Percentiles rank a stretch among this genome's conserved stretches.
Conservation (phyloP, 2,329 filamentous ascomycete genomes). For the Penicillium thymicola region DNA sequence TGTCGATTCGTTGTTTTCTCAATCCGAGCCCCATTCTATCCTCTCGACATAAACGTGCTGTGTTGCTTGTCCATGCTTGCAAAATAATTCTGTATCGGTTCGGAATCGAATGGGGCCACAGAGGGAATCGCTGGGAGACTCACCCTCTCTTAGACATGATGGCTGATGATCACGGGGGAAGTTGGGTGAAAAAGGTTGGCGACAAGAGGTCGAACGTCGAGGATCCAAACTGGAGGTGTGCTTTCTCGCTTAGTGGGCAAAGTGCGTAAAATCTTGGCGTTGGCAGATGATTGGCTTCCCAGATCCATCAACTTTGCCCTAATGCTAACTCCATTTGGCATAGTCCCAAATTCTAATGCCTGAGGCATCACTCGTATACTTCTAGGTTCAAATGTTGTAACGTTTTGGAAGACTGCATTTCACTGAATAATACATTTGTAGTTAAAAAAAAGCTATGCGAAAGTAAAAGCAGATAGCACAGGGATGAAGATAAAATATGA, state of each 20-base stretch:
- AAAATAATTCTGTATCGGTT: slow-evolving; percentile 12
- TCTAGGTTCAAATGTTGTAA: background rate
- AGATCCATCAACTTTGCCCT: slow-evolving; percentile 31
- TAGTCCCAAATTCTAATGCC: background rate
- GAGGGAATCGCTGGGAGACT: slow-evolving; percentile 27
- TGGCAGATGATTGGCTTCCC: slow-evolving; percentile 23
- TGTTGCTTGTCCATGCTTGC: slow-evolving; percentile 5
- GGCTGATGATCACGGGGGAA: slow-evolving; percentile 41
- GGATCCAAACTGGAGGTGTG: slow-evolving; percentile 26
- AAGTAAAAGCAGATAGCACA: slow-evolving; percentile 6
- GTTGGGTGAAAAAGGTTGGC: slow-evolving; percentile 36
- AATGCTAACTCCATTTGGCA: slow-evolving; percentile 32
- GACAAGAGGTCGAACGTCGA: slow-evolving; percentile 31
- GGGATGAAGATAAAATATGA: slow-evolving; percentile 2
- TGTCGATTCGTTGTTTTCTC: slow-evolving; percentile 6
- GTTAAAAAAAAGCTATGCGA: background rate
- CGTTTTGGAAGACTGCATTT: background rate
- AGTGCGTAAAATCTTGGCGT: slow-evolving; percentile 44
- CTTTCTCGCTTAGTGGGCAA: slow-evolving; percentile 47
- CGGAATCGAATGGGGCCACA: slow-evolving; percentile 14
- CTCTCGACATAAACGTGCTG: slow-evolving; percentile 7
- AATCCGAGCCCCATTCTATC: slow-evolving; percentile 6
- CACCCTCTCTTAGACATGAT: slow-evolving; percentile 54
- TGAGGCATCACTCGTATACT: slow-evolving; percentile 1
- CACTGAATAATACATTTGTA: slow-evolving; percentile 8